Evolutionary conservation across 768 basidiomycete genomes (phyloP), one percentile per base, ranked within the genome.

Genomic region (Collybia mongolica): DNA sequence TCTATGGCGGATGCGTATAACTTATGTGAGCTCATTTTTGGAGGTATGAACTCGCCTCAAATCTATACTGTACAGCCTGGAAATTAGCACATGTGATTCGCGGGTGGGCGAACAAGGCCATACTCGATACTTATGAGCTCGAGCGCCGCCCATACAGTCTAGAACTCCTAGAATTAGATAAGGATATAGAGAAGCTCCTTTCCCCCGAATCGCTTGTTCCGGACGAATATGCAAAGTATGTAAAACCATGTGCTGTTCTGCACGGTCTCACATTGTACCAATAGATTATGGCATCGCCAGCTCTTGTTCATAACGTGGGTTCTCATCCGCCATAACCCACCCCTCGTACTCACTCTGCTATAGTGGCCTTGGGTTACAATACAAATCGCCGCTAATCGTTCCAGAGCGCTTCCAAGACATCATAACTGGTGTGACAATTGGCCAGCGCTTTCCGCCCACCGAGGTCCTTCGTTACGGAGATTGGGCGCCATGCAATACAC

Each of bases 1-100:
- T 49, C 48, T 17, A 49, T 49, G 48, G 20, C 48, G 12, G 48
- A 49, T 23, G 39, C 48, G n/a, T 14, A 35, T 28, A 49, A 49
- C 18, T 15, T 49, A 6, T 29, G 48, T 49, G 8, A 41, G 29
- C 2, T 12, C 32, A 14, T 6, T 32, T 32, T 14, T 9, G 11
- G 32, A 32, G 32, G 11, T 32, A 6, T 39, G 12, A 18, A 14
- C 18, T 12, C 28, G 39, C 5, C 17, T 40, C 5, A 20, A n/a
- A 17, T 20, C 26, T 46, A 46, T 46, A 46, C 8, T 6, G 4
- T 17, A 14, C 32, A 49, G 48, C 39, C 17, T 49, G 48, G 48
- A 49, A 49, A 32, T 22, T 49, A 26, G 48, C 48, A 9, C 39
- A 41, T 14, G 48, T 49, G 15, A 39, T 49, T 17, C 39, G 48